A percentile compares a stretch with the other conserved stretches of the same genome.
These are phyloP conservation scores for Iberis pinnata DNA, from an alignment of 345 rosid genomes.

Conservation along the genomic window DNA sequence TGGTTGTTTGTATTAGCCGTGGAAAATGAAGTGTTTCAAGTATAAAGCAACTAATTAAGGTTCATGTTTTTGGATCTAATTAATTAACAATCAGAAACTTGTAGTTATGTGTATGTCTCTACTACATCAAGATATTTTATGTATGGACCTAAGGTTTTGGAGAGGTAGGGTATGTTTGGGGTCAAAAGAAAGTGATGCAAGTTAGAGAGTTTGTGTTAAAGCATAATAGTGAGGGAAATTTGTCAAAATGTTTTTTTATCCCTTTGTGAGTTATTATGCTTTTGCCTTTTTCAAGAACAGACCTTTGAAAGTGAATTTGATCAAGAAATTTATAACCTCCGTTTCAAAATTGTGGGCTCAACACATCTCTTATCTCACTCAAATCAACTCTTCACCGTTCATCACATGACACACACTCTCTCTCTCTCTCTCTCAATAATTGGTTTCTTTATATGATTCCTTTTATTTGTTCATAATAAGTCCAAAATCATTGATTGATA, in stretches of 20 bases:
- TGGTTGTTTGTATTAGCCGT: too few relatives aligned
- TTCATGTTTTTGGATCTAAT: too few relatives aligned
- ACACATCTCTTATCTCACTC: constrained; percentile 27
- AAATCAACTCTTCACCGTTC: constrained; percentile 25
- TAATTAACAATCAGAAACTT: too few relatives aligned
- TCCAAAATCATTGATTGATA: constrained; percentile 3
- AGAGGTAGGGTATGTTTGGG: constrained; percentile 22
- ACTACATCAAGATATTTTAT: too few relatives aligned
- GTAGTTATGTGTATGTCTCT: too few relatives aligned
- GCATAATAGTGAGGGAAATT: constrained; percentile 19
- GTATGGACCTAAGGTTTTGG: constrained; percentile 9
- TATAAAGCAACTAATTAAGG: too few relatives aligned
- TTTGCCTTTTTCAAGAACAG: constrained; percentile 35
- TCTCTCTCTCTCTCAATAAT: constrained; percentile 17
- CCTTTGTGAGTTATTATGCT: constrained; percentile 24
- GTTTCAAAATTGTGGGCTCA: constrained; percentile 21
- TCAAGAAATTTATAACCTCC: constrained; percentile 17
- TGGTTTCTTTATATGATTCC: constrained; percentile 14
- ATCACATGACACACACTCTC: not conserved
- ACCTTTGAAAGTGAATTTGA: constrained; percentile 31
- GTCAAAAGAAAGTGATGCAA: constrained; percentile 30
- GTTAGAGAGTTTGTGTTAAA: constrained; percentile 20
- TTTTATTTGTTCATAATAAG: constrained; percentile 8
- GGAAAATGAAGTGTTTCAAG: too few relatives aligned
- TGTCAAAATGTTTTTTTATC: constrained; percentile 21